Percentiles rank a stretch among this genome's conserved stretches.
These are phyloP conservation scores for Colletotrichum agaves DNA, from an alignment of 2,329 filamentous ascomycete species.

Conservation along the genomic window DNA sequence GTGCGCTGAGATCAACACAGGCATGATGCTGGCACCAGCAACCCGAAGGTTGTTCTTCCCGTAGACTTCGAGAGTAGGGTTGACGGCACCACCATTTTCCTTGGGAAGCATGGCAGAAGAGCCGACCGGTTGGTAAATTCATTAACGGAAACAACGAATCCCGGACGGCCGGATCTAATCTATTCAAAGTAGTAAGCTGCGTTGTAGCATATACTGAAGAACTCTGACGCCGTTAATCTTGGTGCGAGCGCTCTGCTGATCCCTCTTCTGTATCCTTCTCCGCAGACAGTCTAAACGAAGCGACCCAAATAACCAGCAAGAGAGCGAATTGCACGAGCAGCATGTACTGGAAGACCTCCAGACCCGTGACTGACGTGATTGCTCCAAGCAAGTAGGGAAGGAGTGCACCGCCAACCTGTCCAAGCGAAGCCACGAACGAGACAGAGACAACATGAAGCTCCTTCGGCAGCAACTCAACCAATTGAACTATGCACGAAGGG, in stretches of 20 bases:
- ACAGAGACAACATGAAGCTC: constrained; percentile 55
- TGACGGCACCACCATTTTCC: constrained; percentile 57
- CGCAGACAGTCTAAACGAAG: neutral
- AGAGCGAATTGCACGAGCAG: constrained; percentile 41
- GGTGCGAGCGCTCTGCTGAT: neutral
- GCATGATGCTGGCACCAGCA: constrained; percentile 60
- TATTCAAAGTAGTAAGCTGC: too few relatives aligned
- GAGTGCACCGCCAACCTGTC: constrained; percentile 55
- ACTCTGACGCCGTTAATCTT: neutral
- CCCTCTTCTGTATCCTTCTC: neutral
- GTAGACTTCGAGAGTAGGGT: constrained; percentile 56
- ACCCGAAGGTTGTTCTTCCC: constrained; percentile 59
- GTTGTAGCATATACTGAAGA: too few relatives aligned
- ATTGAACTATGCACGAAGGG: constrained; percentile 24
- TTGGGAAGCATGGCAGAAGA: constrained; percentile 59
- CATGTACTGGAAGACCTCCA: constrained; percentile 49
- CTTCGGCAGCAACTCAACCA: constrained; percentile 19
- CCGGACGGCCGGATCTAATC: too few relatives aligned
- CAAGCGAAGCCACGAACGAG: constrained; percentile 55
- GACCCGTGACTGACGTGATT: constrained; percentile 50
- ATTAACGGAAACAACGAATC: too few relatives aligned
- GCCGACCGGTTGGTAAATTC: constrained; percentile 54
- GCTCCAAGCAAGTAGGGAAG: constrained; percentile 56
- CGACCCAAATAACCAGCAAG: constrained; percentile 37
- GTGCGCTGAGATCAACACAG: constrained; percentile 57